A percentile compares a stretch with the other conserved stretches of the same genome.
phyloP scores from a whole-genome alignment of 2,329 filamentous ascomycete species.

The Colletotrichum euphorbiae region DNA sequence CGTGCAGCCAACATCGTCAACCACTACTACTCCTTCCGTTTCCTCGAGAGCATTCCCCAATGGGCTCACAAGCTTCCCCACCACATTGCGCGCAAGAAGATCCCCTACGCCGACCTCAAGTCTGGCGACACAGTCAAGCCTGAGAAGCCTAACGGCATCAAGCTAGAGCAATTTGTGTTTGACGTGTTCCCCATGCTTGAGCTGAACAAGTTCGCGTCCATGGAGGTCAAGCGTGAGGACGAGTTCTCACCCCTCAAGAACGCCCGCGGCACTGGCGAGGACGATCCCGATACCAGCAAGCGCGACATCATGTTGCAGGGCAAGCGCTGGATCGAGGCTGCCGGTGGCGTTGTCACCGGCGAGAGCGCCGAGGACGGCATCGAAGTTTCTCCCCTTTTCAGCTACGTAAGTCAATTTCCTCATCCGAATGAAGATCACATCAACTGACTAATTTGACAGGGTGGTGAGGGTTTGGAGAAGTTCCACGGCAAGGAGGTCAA shows the following conservation, averaged over 20 bases:
- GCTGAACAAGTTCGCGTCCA: slow-evolving; percentile 90
- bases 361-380: slow-evolving; percentile 75
- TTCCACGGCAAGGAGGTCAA: slow-evolving; percentile 64
- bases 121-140: slow-evolving; percentile 88
- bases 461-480: slow-evolving; percentile 71
- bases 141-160: slow-evolving; percentile 96
- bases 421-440: slow-evolving; percentile 2
- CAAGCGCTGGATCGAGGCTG: slow-evolving; percentile 83
- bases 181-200: slow-evolving; percentile 94
- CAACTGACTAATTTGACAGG: slow-evolving; percentile 53
- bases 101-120: slow-evolving; percentile 82
- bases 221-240: slow-evolving; percentile 96
- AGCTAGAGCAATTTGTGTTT: slow-evolving; percentile 99
- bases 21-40: slow-evolving; percentile 97
- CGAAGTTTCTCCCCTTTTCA: slow-evolving; percentile 92
- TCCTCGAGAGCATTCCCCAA: slow-evolving; percentile 88
- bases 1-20: slow-evolving; percentile 99
- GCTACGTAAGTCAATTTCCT: slow-evolving; percentile 79
- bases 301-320: slow-evolving; percentile 91
- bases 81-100: slow-evolving; percentile 99
- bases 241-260: slow-evolving; percentile 99
- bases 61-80: slow-evolving; percentile 91
- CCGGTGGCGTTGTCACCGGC: slow-evolving; percentile 79
- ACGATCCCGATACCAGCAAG: slow-evolving; percentile 94
- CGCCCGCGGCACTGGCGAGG: slow-evolving; percentile 82